A percentile compares a stretch with the other conserved stretches of the same genome.
These are phyloP conservation scores for Pisolithus sp. DNA, from an alignment of 768 basidiomycete genomes.

Conservation along the genomic window DNA sequence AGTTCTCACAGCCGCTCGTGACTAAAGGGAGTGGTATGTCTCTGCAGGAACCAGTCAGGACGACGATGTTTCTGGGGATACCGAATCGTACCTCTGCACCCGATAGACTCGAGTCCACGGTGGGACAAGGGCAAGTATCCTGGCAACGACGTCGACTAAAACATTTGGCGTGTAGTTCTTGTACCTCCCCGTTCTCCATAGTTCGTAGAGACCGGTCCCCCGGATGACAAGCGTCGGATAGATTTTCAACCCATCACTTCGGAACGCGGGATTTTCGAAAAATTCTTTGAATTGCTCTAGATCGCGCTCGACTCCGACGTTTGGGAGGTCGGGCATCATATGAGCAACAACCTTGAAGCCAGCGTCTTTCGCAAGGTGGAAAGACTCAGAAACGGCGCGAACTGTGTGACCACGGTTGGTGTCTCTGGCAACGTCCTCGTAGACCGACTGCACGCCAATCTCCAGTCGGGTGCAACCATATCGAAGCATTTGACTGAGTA, in stretches of 20 bases:
- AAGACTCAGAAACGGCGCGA: conserved; percentile 91
- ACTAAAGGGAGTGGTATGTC: conserved; percentile 97
- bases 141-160: conserved; percentile 92
- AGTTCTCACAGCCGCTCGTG: conserved; percentile 95
- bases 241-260: conserved; percentile 96
- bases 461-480: conserved; percentile 98
- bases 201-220: conserved; percentile 91
- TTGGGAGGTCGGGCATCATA: conserved; percentile 99
- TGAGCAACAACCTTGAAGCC: conserved; percentile 99
- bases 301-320: conserved; percentile 95
- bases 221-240: conserved; percentile 98
- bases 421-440: conserved; percentile 98
- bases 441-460: conserved; percentile 98
- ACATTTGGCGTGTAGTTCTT: conserved; percentile 99
- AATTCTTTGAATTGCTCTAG: conserved; percentile 99
- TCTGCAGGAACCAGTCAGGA: conserved; percentile 33
- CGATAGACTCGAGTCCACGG: conserved; percentile 99
- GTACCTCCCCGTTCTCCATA: conserved; percentile 95
- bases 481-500: conserved; percentile 87
- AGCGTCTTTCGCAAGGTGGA: conserved; percentile 97
- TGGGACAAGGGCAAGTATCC: conserved; percentile 92
- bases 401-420: conserved; percentile 99
- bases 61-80: background rate
- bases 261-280: conserved; percentile 96
- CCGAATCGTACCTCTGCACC: conserved; percentile 70